These are phyloP conservation scores for Chlamydomonas sphaeroides DNA, from an alignment of 139 green algal species.

Conservation along the genomic window DNA sequence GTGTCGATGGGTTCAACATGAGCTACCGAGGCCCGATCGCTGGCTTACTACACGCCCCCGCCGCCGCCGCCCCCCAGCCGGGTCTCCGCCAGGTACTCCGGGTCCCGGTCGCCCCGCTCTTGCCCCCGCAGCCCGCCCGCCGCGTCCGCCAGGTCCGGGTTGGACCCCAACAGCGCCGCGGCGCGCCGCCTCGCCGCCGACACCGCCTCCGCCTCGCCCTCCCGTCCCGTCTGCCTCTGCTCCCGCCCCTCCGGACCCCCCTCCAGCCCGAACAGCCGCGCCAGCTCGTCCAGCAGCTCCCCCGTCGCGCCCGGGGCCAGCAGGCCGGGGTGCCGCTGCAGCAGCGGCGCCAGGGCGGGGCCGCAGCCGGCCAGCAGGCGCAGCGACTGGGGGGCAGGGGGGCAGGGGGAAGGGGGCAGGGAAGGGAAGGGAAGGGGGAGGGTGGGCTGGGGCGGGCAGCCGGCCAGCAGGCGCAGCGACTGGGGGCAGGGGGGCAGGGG, in stretches of 20 bases:
- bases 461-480: too few species aligned
- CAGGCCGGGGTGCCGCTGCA: constrained; percentile 14
- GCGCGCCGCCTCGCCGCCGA: not conserved
- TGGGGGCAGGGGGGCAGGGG: too few species aligned
- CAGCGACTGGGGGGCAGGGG: not conserved
- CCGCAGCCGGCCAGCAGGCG: not conserved
- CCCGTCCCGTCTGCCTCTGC: too few species aligned
- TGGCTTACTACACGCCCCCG: too few species aligned
- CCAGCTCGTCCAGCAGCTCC: constrained; percentile 23
- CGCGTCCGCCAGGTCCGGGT: not conserved
- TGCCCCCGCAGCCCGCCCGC: constrained; percentile 1
- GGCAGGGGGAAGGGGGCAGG: not conserved
- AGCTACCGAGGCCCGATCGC: too few species aligned
- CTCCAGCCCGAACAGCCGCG: constrained; percentile 26
- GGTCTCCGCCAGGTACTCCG: constrained; percentile 38
- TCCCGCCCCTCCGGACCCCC: too few species aligned
- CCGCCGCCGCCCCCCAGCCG: too few species aligned
- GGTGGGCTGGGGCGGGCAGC: too few species aligned
- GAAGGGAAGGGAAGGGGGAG: not conserved
- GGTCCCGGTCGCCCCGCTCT: constrained; percentile 34
- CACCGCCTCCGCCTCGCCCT: too few species aligned
- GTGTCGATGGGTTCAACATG: too few species aligned
- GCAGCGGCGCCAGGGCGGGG: not conserved
- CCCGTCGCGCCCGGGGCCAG: not conserved
- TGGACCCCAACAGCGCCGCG: not conserved